Evolutionary conservation across 441 rosid species (phyloP).

Genomic region (Hypseocharis bilobata): DNA sequence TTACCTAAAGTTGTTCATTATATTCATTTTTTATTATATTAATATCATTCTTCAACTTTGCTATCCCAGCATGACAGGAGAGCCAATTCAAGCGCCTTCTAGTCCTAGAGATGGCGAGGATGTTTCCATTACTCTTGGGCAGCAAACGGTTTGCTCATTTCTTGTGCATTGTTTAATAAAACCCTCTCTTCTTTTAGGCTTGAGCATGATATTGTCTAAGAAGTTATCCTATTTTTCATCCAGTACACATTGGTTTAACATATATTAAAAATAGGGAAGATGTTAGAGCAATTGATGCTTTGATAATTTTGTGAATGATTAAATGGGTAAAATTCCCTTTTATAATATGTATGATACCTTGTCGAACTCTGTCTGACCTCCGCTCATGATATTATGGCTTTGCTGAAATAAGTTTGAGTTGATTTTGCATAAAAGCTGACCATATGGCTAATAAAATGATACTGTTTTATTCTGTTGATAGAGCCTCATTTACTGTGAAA

Average conservation of each 20-base stretch:
- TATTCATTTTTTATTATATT: constrained; percentile 19
- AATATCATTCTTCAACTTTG: constrained; percentile 16
- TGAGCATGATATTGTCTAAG: constrained; percentile 7
- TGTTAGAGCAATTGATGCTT: not conserved
- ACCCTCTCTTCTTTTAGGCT: not conserved
- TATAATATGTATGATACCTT: not conserved
- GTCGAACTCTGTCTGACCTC: not conserved
- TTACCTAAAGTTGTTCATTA: constrained; percentile 9
- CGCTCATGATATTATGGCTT: not conserved
- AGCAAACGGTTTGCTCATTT: constrained; percentile 43
- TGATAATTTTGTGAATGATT: not conserved
- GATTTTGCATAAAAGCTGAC: not conserved
- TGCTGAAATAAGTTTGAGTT: not conserved
- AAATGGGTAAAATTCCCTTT: not conserved
- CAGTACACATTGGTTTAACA: not conserved
- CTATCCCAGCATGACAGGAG: constrained; percentile 82
- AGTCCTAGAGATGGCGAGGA: constrained; percentile 87
- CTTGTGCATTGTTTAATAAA: constrained; percentile 16
- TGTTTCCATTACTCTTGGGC: constrained; percentile 40
- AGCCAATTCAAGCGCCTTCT: constrained; percentile 63
- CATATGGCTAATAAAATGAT: not conserved
- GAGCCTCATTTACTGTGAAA: too few species aligned
- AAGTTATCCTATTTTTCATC: constrained; percentile 1
- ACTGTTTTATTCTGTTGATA: too few species aligned
- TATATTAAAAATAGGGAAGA: not conserved